These are phyloP conservation scores for Fusarium temperatum DNA, from an alignment of 2,329 filamentous ascomycete genomes.

Conservation along the genomic window DNA sequence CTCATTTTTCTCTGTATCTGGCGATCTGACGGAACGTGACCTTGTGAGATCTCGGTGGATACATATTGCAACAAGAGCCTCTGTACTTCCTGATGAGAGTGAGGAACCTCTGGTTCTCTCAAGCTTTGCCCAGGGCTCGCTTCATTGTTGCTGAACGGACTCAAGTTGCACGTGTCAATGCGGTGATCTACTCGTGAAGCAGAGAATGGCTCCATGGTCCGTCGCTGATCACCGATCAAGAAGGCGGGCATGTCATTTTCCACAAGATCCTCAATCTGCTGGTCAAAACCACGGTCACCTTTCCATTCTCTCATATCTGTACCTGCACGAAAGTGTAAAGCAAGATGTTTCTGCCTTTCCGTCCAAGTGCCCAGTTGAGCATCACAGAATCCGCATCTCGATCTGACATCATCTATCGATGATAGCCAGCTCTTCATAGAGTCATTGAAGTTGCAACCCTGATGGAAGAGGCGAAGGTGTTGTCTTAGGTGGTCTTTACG, in stretches of 20 bases:
- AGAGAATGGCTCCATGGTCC: background rate
- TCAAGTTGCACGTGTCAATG: fast-evolving
- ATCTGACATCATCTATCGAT: background rate
- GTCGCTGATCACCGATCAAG: background rate
- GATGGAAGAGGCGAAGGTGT: background rate
- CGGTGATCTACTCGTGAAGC: background rate
- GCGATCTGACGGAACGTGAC: background rate
- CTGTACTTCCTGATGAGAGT: background rate
- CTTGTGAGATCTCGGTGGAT: background rate
- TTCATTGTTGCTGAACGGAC: background rate
- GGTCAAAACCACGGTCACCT: background rate
- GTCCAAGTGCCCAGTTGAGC: background rate
- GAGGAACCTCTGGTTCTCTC: background rate
- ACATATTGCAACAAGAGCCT: background rate
- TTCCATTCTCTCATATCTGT: background rate
- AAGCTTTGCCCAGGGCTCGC: fast-evolving
- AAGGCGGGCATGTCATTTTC: background rate
- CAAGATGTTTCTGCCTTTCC: background rate
- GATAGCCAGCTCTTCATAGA: background rate
- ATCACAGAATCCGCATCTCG: background rate
- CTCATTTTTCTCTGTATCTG: background rate
- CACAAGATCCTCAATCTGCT: fast-evolving
- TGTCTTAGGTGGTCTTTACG: background rate
- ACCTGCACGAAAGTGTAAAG: background rate
- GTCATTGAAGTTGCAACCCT: background rate